phyloP scores from a whole-genome alignment of 2,329 filamentous ascomycete genomes.

The Capronia coronata region DNA sequence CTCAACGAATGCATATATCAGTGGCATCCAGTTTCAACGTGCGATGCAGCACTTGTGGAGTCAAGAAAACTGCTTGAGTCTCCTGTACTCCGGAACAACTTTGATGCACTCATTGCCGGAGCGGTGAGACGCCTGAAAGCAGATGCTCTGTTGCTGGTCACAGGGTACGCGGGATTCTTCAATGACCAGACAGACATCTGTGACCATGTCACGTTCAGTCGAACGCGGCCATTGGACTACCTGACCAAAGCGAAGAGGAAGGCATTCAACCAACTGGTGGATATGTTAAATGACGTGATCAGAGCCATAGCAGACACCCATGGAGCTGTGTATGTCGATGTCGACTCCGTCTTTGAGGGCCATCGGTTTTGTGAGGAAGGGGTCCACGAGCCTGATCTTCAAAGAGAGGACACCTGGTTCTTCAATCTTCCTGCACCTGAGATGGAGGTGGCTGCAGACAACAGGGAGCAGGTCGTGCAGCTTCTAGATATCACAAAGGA shows the following conservation, averaged over 20 bases:
- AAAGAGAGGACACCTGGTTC: constrained; percentile 30
- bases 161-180: constrained; percentile 29
- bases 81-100: constrained; percentile 20
- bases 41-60: constrained; percentile 21
- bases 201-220: constrained; percentile 28
- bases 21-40: constrained; percentile 23
- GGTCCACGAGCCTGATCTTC: constrained; percentile 23
- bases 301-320: constrained; percentile 24
- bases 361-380: constrained; percentile 31
- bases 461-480: not conserved
- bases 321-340: constrained; percentile 29
- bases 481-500: not conserved
- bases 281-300: constrained; percentile 29
- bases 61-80: constrained; percentile 24
- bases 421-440: constrained; percentile 23
- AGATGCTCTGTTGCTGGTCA: constrained; percentile 23
- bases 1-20: constrained; percentile 31
- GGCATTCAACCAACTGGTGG: constrained; percentile 27
- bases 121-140: constrained; percentile 8
- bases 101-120: constrained; percentile 21
- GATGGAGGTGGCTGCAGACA: not conserved
- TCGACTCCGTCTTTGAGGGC: constrained; percentile 27
- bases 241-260: constrained; percentile 27
- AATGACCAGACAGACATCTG: constrained; percentile 24
- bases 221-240: constrained; percentile 21